Conservation (phyloP, 352 stramenopile genomes). For the Phytophthora pseudosyringae region DNA sequence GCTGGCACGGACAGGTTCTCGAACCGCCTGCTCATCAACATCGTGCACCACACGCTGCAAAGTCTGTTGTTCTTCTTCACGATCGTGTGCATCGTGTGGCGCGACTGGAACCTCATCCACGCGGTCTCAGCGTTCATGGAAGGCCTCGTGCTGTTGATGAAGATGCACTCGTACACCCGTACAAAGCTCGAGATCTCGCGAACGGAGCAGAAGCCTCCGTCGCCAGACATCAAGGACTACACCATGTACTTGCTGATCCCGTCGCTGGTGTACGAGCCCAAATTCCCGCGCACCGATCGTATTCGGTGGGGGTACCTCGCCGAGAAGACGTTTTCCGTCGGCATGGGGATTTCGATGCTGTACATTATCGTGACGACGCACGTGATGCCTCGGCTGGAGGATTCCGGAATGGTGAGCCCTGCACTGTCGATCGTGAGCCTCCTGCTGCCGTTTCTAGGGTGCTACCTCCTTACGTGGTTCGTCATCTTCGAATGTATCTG, state of each 20-base stretch:
- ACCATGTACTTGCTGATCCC: constrained; percentile 82
- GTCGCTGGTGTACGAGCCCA: constrained; percentile 95
- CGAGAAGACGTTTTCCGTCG: constrained; percentile 81
- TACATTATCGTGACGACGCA: constrained; percentile 93
- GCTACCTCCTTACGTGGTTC: constrained; percentile 97
- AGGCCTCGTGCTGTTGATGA: constrained; percentile 79
- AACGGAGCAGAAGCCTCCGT: constrained; percentile 29
- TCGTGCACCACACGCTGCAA: constrained; percentile 73
- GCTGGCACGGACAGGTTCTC: constrained; percentile 43
- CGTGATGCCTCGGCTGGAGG: constrained; percentile 84
- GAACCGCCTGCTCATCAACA: constrained; percentile 63
- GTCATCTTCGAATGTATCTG: constrained; percentile 97
- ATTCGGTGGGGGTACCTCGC: constrained; percentile 89
- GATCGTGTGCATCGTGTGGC: constrained; percentile 65
- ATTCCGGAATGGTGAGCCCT: constrained; percentile 62
- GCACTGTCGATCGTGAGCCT: constrained; percentile 81
- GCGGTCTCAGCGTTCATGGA: constrained; percentile 79
- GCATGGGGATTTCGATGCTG: constrained; percentile 81
- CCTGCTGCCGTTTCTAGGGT: constrained; percentile 92
- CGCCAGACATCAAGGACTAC: constrained; percentile 57
- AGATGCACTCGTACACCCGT: constrained; percentile 87
- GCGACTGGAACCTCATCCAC: constrained; percentile 80
- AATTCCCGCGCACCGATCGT: constrained; percentile 84
- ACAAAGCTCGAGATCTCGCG: constrained; percentile 72
- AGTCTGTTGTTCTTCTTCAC: constrained; percentile 80